phyloP scores from a whole-genome alignment of 2,329 filamentous ascomycete genomes.

The Ilyonectria mors-panacis region DNA sequence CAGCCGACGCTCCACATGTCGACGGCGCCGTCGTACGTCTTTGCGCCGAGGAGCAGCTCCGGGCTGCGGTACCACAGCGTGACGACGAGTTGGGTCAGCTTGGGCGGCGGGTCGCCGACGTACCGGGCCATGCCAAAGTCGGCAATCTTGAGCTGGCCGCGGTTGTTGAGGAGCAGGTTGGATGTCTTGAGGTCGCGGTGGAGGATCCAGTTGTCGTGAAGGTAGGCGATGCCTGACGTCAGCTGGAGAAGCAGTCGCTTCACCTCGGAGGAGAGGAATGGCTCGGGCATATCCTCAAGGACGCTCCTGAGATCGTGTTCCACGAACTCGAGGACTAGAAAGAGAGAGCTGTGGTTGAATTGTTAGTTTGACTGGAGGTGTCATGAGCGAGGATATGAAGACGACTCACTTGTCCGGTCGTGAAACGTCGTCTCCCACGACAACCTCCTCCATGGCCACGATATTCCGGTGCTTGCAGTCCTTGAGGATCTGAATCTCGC shows the following conservation, averaged over 20 bases:
- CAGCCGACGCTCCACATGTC: slow-evolving; percentile 98
- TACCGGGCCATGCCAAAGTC: slow-evolving; percentile 99
- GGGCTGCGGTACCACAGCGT: slow-evolving; percentile 97
- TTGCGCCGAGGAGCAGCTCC: slow-evolving; percentile 87
- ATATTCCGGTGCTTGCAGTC: slow-evolving; percentile 87
- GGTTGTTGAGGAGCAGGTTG: slow-evolving; percentile 95
- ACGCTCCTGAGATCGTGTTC: slow-evolving; percentile 97
- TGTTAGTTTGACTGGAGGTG: slow-evolving; percentile 40
- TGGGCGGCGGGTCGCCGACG: slow-evolving; percentile 82
- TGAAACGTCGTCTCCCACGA: slow-evolving; percentile 76
- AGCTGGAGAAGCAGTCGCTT: slow-evolving; percentile 93
- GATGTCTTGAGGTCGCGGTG: slow-evolving; percentile 95
- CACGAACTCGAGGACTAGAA: slow-evolving; percentile 96
- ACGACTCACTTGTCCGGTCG: slow-evolving; percentile 67
- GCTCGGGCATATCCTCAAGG: slow-evolving; percentile 93
- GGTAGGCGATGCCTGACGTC: slow-evolving; percentile 82
- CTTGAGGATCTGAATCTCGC: slow-evolving; percentile 93
- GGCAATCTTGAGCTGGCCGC: slow-evolving; percentile 93
- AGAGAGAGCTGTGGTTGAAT: slow-evolving; percentile 72
- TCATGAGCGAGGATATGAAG: slow-evolving; percentile 6
- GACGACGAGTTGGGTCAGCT: slow-evolving; percentile 92
- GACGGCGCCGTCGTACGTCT: slow-evolving; percentile 80
- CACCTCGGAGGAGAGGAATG: slow-evolving; percentile 91
- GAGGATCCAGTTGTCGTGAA: slow-evolving; percentile 92
- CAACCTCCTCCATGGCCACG: slow-evolving; percentile 85